Evolutionary conservation across 768 basidiomycete species (phyloP).

Genomic region (Termitomyces sp.): DNA sequence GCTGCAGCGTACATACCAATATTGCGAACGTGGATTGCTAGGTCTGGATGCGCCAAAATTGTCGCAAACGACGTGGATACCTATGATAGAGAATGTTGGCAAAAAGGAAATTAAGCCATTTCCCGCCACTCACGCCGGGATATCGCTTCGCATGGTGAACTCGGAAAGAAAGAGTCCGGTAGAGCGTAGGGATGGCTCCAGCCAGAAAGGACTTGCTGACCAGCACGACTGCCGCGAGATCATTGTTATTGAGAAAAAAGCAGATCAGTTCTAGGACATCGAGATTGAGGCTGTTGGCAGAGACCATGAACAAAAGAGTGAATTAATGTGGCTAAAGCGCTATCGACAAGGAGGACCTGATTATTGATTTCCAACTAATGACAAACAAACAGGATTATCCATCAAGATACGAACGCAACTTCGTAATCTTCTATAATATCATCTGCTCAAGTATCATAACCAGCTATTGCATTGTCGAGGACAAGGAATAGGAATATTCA

Average conservation of each 20-base stretch:
- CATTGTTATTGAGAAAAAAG: constrained; percentile 41
- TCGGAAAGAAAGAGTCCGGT: constrained; percentile 51
- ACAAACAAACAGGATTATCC: not conserved
- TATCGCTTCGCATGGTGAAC: constrained; percentile 54
- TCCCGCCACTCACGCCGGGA: constrained; percentile 30
- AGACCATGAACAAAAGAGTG: constrained; percentile 40
- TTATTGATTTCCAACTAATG: not conserved
- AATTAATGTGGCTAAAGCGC: not conserved
- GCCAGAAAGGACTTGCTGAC: constrained; percentile 64
- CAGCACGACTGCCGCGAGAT: constrained; percentile 55
- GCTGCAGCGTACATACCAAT: constrained; percentile 38
- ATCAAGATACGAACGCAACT: constrained; percentile 4
- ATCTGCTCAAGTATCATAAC: not conserved
- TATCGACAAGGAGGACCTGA: too few species aligned
- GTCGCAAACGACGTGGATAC: constrained; percentile 58
- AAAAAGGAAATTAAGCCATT: too few species aligned
- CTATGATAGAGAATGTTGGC: not conserved
- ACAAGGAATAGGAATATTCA: not conserved
- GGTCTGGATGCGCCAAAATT: constrained; percentile 42
- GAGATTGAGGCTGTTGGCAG: constrained; percentile 61
- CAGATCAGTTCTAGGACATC: constrained; percentile 74
- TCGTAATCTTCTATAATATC: constrained; percentile 12
- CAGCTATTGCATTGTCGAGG: not conserved
- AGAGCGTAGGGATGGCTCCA: constrained; percentile 58
- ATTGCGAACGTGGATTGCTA: constrained; percentile 53